Base-by-base conservation (phyloP, 176 grass and related monocot species). In the Eremochloa ophiuroides region DNA sequence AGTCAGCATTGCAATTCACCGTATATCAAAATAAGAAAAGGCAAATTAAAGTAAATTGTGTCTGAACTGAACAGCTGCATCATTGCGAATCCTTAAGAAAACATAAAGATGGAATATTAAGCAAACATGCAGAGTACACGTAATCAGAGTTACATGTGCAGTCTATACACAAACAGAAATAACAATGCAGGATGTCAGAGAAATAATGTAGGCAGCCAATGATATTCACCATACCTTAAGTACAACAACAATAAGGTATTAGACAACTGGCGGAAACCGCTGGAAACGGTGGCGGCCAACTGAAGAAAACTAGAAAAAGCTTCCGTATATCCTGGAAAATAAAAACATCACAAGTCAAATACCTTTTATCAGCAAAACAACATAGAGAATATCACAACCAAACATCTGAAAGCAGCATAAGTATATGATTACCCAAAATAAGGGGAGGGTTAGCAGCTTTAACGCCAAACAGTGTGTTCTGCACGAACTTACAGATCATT, bases 201-300 rank as follows among this genome's bases (percentile, higher is more conserved):
- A 50, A 56, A 11, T 14, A 66, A 74, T 66, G 58, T 20, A 4
- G 44, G 23, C 23, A 56, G 8, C 5, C 28, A 11, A 35, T 26
- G 25, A 33, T 22, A 62, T 14, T 20, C 55, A 38, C 37, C 55
- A 38, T 44, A 85, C 87, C 87, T 85, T 68, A 61, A 61, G 29
- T 82, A 50, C 38, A 79, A 26, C 47, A 30, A 13, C 59, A 68
- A 30, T 28, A 79, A 12, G 22, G 29, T 59, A 75, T 10, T 29
- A 10, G 48, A 61, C 8, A 30, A 85, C 62, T 63, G 82, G 63
- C 75, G 14, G 42, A 70, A 71, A 80, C 53, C 5, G 4, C 74
- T 71, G 42, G 42, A 44, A 78, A 70, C 4, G 39, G 51, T 27
- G n/a, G 34, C 43, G 28, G 77, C 42, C 42, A 71, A 71, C 8